These are phyloP conservation scores for Parasarocladium wereldwijsianum DNA, from an alignment of 2,329 filamentous ascomycete species.

Conservation along the genomic window DNA sequence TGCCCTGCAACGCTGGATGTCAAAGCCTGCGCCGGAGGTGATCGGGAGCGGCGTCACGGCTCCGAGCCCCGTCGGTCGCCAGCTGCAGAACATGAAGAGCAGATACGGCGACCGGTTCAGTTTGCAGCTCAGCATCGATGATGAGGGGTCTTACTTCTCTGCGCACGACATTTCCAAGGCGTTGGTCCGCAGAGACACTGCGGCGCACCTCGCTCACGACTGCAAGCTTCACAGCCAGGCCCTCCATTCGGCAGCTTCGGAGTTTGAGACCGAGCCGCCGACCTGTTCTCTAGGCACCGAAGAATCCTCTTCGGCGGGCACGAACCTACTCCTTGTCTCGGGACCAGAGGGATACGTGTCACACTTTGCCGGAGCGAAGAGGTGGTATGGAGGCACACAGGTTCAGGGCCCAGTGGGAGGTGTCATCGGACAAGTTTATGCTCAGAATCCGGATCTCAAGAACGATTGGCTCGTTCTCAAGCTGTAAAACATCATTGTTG, in stretches of 20 bases:
- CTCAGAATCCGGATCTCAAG: constrained; percentile 21
- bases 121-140: constrained; percentile 70
- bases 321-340: constrained; percentile 66
- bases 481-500: constrained; percentile 20
- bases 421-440: constrained; percentile 44
- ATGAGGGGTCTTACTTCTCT: constrained; percentile 56
- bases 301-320: constrained; percentile 20
- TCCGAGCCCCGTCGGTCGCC: constrained; percentile 38
- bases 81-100: constrained; percentile 43
- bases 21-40: constrained; percentile 8
- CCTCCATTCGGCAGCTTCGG: constrained; percentile 14
- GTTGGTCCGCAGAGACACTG: constrained; percentile 7
- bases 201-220: background rate
- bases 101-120: constrained; percentile 39
- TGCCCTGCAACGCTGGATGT: constrained; percentile 16
- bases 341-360: constrained; percentile 83
- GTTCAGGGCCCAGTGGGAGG: constrained; percentile 63
- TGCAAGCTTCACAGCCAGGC: constrained; percentile 17
- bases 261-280: constrained; percentile 13
- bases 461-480: constrained; percentile 39
- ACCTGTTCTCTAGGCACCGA: constrained; percentile 4
- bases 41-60: constrained; percentile 10
- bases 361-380: constrained; percentile 65
- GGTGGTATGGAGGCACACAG: constrained; percentile 58
- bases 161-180: constrained; percentile 28